Evolutionary conservation across 2,329 filamentous ascomycete genomes (phyloP).

Genomic region (Coniella vitis): DNA sequence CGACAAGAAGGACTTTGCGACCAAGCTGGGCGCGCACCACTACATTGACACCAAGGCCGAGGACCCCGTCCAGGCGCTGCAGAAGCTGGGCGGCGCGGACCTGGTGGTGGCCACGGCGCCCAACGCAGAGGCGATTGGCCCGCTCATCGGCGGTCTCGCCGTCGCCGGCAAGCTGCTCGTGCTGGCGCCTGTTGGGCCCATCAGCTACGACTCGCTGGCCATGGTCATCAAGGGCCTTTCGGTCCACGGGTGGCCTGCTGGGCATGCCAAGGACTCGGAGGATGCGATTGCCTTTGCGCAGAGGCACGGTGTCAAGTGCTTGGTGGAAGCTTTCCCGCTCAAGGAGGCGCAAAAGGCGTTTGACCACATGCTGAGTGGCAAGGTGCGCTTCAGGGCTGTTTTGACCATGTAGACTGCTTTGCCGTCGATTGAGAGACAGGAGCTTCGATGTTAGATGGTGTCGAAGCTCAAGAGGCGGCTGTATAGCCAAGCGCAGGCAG

Average conservation of each 20-base stretch:
- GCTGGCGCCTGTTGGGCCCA: conserved; percentile 41
- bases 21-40: conserved; percentile 52
- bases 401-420: conserved; percentile 6
- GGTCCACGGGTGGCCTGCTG: conserved; percentile 56
- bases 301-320: conserved; percentile 53
- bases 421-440: too few species aligned
- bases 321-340: conserved; percentile 57
- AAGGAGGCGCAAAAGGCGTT: conserved; percentile 37
- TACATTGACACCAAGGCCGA: conserved; percentile 51
- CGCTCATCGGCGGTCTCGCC: conserved; percentile 45
- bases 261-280: conserved; percentile 53
- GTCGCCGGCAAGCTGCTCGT: conserved; percentile 49
- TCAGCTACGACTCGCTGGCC: conserved; percentile 34
- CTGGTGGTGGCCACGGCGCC: conserved; percentile 58
- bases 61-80: conserved; percentile 42
- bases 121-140: conserved; percentile 46
- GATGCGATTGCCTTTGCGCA: conserved; percentile 60
- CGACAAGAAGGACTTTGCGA: conserved; percentile 62
- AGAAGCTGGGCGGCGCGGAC: conserved; percentile 51
- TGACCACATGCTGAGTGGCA: conserved; percentile 11
- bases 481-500: too few species aligned
- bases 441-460: too few species aligned
- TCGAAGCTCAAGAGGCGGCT: too few species aligned
- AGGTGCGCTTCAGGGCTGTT: conserved; percentile 13
- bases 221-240: conserved; percentile 45